Percentiles rank a stretch among this genome's conserved stretches.
Evolutionary conservation across 2,329 filamentous ascomycete species (phyloP).

Genomic region (Epicoccum nigrum): DNA sequence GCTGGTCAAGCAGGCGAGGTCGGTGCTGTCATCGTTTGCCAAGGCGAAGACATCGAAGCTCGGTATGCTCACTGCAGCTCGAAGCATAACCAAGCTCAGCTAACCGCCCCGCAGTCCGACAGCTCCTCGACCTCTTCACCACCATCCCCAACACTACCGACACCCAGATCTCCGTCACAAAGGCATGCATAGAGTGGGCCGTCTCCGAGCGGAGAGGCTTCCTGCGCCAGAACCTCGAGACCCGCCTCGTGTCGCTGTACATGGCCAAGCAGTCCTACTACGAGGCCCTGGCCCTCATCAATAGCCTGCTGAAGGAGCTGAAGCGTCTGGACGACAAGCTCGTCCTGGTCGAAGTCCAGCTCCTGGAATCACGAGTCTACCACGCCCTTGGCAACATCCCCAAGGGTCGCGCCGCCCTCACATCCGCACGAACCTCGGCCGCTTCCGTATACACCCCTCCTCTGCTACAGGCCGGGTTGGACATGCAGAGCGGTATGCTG

Average conservation of each 20-base stretch:
- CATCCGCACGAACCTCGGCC: slow-evolving; percentile 90
- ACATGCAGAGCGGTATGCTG: slow-evolving; percentile 99
- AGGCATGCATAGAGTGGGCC: slow-evolving; percentile 99
- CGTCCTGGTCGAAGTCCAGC: slow-evolving; percentile 94
- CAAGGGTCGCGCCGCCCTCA: slow-evolving; percentile 93
- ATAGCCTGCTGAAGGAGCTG: slow-evolving; percentile 91
- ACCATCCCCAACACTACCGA: slow-evolving; percentile 94
- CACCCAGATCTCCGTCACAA: slow-evolving; percentile 91
- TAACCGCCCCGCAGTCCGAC: slow-evolving; percentile 70
- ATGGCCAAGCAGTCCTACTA: slow-evolving; percentile 99
- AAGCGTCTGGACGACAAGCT: slow-evolving; percentile 99
- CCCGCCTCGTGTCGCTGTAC: slow-evolving; percentile 88
- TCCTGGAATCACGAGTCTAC: slow-evolving; percentile 95
- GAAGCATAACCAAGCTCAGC: neutral
- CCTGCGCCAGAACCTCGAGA: slow-evolving; percentile 97
- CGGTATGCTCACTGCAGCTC: slow-evolving; percentile 61
- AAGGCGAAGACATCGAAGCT: slow-evolving; percentile 99
- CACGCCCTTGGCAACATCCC: slow-evolving; percentile 95
- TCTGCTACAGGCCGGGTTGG: slow-evolving; percentile 89
- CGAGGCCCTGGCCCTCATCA: slow-evolving; percentile 95
- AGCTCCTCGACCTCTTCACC: slow-evolving; percentile 93
- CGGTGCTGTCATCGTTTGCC: slow-evolving; percentile 91
- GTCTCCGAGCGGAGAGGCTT: slow-evolving; percentile 93
- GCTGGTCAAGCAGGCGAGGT: slow-evolving; percentile 87
- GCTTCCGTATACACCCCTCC: slow-evolving; percentile 98